phyloP scores from a whole-genome alignment of 2,329 filamentous ascomycete genomes.

The Colletotrichum sidae region DNA sequence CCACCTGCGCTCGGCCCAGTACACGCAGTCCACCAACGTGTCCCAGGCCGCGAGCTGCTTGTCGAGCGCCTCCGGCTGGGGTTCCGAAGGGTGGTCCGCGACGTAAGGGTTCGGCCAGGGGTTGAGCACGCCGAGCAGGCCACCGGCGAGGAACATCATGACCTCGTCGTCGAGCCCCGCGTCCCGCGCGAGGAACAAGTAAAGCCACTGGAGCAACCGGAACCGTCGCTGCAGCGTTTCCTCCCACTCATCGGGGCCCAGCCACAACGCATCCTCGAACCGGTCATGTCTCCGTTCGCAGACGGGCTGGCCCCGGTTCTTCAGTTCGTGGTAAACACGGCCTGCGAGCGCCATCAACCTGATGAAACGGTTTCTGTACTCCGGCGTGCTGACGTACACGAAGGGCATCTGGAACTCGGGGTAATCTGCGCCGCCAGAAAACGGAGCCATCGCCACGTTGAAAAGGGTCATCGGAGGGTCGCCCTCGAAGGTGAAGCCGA shows the following conservation, averaged over 20 bases:
- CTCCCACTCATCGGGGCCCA: constrained; percentile 10
- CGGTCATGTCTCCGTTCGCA: background rate
- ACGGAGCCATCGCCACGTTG: no score
- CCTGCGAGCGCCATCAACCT: background rate
- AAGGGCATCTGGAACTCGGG: no score
- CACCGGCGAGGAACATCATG: constrained; percentile 21
- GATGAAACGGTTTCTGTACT: no score
- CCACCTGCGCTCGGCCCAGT: constrained; percentile 27
- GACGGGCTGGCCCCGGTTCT: background rate
- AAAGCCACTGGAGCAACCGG: constrained; percentile 17
- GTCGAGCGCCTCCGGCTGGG: constrained; percentile 1
- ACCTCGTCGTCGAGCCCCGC: constrained; percentile 26
- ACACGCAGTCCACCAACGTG: constrained; percentile 28
- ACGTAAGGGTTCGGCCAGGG: constrained; percentile 12
- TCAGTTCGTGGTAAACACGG: background rate
- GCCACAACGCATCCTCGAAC: constrained; percentile 3
- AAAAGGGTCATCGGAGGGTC: no score
- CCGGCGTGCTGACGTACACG: no score
- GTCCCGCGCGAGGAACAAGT: constrained; percentile 25
- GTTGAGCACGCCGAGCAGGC: constrained; percentile 31
- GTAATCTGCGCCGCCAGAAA: no score
- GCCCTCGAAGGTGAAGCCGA: background rate
- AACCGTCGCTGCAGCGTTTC: constrained; percentile 4
- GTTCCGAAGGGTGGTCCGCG: constrained; percentile 10
- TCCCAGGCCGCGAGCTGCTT: constrained; percentile 10